Percentiles rank a stretch among this genome's conserved stretches.
Conservation (phyloP, 1,139 yeast genomes). For the Lodderomyces elongisporus region DNA sequence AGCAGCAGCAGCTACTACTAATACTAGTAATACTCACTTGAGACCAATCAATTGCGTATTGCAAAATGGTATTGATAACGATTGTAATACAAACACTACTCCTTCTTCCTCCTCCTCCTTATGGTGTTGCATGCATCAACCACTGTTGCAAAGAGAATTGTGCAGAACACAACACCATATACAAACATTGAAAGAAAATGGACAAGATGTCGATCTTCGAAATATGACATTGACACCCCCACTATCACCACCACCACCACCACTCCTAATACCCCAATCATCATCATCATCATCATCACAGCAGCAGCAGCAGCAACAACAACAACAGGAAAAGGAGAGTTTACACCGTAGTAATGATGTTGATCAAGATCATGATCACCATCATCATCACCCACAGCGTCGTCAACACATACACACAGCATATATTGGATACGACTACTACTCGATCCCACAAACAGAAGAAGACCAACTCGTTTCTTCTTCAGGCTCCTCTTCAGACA, state of each 20-base stretch:
- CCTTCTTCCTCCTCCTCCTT: not conserved
- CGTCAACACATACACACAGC: not conserved
- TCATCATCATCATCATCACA: not conserved
- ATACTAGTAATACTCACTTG: not conserved
- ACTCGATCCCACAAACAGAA: slow-evolving; percentile 10
- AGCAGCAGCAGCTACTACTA: not conserved
- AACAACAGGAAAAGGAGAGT: not conserved
- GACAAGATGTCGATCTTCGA: not conserved
- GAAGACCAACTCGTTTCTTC: slow-evolving; percentile 4
- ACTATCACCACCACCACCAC: slow-evolving; percentile 1
- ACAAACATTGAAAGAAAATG: slow-evolving; percentile 1
- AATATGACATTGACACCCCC: slow-evolving; percentile 3
- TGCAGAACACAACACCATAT: not conserved
- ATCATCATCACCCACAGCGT: slow-evolving; percentile 1
- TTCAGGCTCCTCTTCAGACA: slow-evolving; percentile 4
- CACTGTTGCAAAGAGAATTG: not conserved
- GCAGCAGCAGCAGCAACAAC: not conserved
- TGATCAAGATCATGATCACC: slow-evolving; percentile 5
- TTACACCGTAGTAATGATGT: too few relatives aligned
- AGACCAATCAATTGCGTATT: too few relatives aligned
- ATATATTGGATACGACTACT: slow-evolving; percentile 11
- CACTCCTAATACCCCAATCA: too few relatives aligned
- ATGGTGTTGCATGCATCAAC: not conserved
- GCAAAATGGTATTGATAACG: not conserved
- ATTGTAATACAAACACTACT: too few relatives aligned